Conservation (phyloP, 495 filamentous ascomycete species). For the Xylaria curta region DNA sequence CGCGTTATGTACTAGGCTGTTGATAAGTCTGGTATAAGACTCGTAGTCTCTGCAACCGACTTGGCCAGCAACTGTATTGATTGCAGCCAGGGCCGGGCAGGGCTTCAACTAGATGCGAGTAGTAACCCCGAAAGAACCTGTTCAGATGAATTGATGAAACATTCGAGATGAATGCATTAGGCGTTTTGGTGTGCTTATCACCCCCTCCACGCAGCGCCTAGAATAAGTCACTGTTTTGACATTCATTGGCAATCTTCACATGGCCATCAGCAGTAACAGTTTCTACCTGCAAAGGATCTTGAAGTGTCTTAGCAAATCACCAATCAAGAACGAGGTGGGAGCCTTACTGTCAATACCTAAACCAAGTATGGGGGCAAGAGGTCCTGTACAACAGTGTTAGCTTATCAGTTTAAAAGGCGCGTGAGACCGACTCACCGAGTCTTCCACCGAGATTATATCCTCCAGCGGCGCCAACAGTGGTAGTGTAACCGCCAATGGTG, state of each 20-base stretch:
- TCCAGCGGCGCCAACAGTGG: slow-evolving; percentile 40
- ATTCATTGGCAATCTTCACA: slow-evolving; percentile 54
- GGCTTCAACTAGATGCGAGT: slow-evolving; percentile 13
- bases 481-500: slow-evolving; percentile 37
- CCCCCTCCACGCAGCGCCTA: slow-evolving; percentile 50
- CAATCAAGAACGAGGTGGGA: neutral
- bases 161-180: neutral
- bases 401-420: neutral
- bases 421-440: neutral
- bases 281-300: slow-evolving; percentile 52
- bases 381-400: slow-evolving; percentile 2
- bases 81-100: slow-evolving; percentile 7
- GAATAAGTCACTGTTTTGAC: slow-evolving; percentile 58
- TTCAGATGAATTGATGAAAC: neutral
- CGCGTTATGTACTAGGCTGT: neutral
- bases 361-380: slow-evolving; percentile 12
- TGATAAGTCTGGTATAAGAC: slow-evolving; percentile 8
- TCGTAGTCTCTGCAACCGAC: slow-evolving; percentile 15
- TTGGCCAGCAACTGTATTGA: slow-evolving; percentile 14
- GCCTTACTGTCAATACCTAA: slow-evolving; percentile 11
- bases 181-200: slow-evolving; percentile 9
- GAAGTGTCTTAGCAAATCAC: neutral
- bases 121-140: slow-evolving; percentile 5
- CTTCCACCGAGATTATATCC: slow-evolving; percentile 54
- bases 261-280: slow-evolving; percentile 62